These are phyloP conservation scores for Parastagonospora avenae DNA, from an alignment of 2,329 filamentous ascomycete species.

Conservation along the genomic window DNA sequence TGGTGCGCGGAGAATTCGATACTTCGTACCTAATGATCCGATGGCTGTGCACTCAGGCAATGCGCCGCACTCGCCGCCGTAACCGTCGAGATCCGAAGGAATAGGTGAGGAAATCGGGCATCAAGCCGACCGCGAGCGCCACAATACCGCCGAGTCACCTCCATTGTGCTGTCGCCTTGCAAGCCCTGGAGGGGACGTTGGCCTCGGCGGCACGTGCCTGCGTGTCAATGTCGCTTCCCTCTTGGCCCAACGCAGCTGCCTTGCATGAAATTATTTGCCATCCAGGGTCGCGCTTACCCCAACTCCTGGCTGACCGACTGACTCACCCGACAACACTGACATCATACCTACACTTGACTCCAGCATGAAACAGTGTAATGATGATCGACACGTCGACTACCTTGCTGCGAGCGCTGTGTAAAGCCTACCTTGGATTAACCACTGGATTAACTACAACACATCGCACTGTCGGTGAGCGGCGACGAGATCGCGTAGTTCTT, in stretches of 20 bases:
- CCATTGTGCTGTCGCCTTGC: background rate
- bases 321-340: background rate
- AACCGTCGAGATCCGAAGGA: background rate
- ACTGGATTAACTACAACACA: no score
- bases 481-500: no score
- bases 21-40: background rate
- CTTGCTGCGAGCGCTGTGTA: no score
- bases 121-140: background rate
- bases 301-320: background rate
- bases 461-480: no score
- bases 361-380: background rate
- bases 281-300: background rate
- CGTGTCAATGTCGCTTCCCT: conserved; percentile 1
- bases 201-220: background rate
- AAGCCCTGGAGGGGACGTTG: background rate
- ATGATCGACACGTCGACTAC: background rate
- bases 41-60: background rate
- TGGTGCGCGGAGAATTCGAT: background rate
- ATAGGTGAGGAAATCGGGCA: background rate
- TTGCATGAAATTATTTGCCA: background rate
- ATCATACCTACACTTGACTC: background rate
- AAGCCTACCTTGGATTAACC: background rate
- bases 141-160: background rate
- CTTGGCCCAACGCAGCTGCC: background rate
- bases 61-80: background rate